Base-by-base conservation (phyloP, 306 rosid species). In the Lagenaria siceraria region DNA sequence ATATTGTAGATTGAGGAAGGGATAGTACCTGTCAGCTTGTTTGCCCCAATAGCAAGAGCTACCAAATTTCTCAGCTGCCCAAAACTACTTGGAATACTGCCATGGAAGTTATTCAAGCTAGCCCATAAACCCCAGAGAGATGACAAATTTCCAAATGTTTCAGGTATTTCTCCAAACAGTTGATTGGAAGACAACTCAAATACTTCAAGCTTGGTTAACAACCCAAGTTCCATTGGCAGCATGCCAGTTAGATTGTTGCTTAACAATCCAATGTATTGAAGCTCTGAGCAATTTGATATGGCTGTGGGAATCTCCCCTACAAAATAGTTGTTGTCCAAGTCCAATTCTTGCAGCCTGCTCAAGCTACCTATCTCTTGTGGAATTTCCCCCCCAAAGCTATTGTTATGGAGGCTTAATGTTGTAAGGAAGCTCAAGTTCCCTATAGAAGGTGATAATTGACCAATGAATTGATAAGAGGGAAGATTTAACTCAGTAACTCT, bases 371-470 rank as follows among this genome's bases (percentile, higher is more conserved):
- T 38, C 48, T 77, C 80, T 33, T 17, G 43, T 14, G 83, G 87
- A 64, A 81, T 79, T 46, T 8, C 4, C 1, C 17, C 22, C 5
- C 9, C 61, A 71, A 81, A 75, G 35, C 74, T 53, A 31, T 82
- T 85, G 70, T 81, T 76, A 6, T 22, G 6, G 9, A 79, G 79
- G 29, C 35, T 17, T 25, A 79, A 29, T 19, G 4, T 11, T 8
- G 42, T 65, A 49, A 84, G 81, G 76, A 74, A 80, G 25, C 80
- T 81, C 66, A 80, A 29, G 19, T 80, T 84, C 54, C 80, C 82
- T 4, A 80, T 72, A 35, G 68, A 72, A 7, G 84, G 80, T 19
- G 84, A 71, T n/a, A 84, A 14, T 0, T 1, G 15, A 40, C 84
- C 87, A 3, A 1, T 3, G 0, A 85, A 54, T 36, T 6, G 22